Conservation (phyloP, 83 land plant genomes). For the Thuja plicata region DNA sequence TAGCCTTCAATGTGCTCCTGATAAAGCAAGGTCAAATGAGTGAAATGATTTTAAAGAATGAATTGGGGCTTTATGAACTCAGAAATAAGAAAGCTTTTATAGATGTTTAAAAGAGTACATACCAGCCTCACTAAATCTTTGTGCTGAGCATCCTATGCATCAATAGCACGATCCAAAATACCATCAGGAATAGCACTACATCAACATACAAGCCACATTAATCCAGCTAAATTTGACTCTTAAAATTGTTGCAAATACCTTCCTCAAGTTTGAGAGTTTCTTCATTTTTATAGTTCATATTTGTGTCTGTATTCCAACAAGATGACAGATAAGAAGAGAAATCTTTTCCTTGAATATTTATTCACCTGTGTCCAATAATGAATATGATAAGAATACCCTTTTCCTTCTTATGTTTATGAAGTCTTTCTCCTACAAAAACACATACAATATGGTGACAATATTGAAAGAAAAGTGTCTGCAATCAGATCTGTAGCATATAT, state of each 20-base stretch:
- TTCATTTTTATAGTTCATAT: background rate
- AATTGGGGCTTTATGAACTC: background rate
- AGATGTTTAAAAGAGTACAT: no score
- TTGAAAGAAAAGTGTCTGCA: background rate
- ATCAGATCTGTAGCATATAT: background rate
- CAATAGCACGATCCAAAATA: slow-evolving; percentile 53
- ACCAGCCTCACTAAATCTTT: slow-evolving; percentile 61
- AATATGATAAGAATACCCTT: slow-evolving; percentile 80
- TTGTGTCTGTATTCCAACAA: background rate
- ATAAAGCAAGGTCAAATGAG: slow-evolving; percentile 4
- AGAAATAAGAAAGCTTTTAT: background rate
- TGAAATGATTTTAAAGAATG: background rate
- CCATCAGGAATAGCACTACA: slow-evolving; percentile 69
- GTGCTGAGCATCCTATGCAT: slow-evolving; percentile 51
- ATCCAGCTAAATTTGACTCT: background rate
- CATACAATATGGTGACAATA: background rate
- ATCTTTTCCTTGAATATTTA: background rate
- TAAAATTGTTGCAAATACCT: background rate
- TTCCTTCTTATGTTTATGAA: slow-evolving; percentile 53
- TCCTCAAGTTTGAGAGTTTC: background rate
- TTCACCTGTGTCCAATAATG: slow-evolving; percentile 85
- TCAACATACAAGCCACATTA: slow-evolving; percentile 3
- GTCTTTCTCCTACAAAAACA: slow-evolving; percentile 52
- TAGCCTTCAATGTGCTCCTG: no score
- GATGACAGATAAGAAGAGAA: background rate